Evolutionary conservation across 2,329 filamentous ascomycete genomes (phyloP).

Genomic region (Aureobasidium sp.): DNA sequence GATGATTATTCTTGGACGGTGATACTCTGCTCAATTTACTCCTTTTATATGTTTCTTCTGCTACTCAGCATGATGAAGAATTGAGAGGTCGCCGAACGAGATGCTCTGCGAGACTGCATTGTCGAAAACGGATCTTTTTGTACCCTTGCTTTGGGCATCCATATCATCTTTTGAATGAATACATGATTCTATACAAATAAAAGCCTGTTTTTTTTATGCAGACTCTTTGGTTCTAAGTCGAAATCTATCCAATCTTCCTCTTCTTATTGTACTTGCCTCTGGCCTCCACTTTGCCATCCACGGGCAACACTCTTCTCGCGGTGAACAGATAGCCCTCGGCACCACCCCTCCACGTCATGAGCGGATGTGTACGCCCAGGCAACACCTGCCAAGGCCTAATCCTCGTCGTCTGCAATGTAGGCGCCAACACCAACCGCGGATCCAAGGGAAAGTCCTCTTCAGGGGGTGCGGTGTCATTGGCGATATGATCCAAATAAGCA

Average conservation of each 20-base stretch:
- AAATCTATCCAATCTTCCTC: constrained; percentile 15
- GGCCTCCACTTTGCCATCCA: constrained; percentile 19
- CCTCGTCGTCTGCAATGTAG: constrained; percentile 72
- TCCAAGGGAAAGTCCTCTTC: constrained; percentile 77
- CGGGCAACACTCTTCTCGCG: constrained; percentile 71
- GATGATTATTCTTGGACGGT: no score
- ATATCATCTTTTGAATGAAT: no score
- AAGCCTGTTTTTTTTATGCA: no score
- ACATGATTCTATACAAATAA: no score
- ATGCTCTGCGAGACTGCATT: no score
- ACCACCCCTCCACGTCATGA: constrained; percentile 85
- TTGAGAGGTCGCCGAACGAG: no score
- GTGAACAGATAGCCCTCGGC: constrained; percentile 89
- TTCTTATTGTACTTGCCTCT: constrained; percentile 20
- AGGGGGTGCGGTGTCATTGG: neutral
- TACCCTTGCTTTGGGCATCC: no score
- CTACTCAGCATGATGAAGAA: no score
- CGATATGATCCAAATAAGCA: constrained; percentile 56
- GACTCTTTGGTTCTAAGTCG: no score
- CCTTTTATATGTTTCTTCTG: no score
- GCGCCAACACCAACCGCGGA: constrained; percentile 72
- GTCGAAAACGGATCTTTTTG: no score
- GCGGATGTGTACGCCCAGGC: constrained; percentile 82
- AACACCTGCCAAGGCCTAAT: constrained; percentile 83
- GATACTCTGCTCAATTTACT: no score